Conservation (phyloP, 169 alveolate species). For the Condylostoma magnum region DNA sequence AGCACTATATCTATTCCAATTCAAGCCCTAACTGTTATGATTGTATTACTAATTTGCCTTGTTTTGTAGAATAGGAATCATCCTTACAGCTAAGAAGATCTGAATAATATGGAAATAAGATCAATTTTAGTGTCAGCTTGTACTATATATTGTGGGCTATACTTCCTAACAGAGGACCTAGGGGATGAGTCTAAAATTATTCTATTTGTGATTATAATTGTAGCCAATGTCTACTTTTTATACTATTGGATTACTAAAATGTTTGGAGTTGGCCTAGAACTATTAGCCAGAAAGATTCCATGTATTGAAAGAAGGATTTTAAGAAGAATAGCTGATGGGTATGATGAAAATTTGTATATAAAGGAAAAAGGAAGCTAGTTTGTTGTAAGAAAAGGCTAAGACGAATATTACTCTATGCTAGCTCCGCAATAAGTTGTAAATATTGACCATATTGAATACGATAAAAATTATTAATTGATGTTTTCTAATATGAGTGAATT, state of each 20-base stretch:
- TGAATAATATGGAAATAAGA: constrained; percentile 31
- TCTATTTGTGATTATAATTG: not conserved
- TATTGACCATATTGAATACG: no score
- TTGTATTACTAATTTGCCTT: constrained; percentile 28
- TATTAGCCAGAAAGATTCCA: not conserved
- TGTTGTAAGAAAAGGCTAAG: no score
- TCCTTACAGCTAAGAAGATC: constrained; percentile 33
- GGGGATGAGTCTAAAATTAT: not conserved
- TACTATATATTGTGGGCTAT: constrained; percentile 49
- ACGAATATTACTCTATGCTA: no score
- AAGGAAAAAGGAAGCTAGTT: no score
- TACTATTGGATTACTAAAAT: not conserved
- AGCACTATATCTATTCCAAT: constrained; percentile 2
- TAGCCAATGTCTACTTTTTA: not conserved
- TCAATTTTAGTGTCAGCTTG: constrained; percentile 31
- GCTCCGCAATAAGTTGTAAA: no score
- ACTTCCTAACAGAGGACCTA: constrained; percentile 32
- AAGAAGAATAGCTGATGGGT: no score
- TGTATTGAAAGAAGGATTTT: no score
- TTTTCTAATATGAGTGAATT: no score
- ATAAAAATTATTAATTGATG: no score
- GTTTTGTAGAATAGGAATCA: not conserved
- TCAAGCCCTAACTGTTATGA: constrained; percentile 36
- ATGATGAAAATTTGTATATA: no score
- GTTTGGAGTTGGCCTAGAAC: not conserved